phyloP scores from a whole-genome alignment of 768 basidiomycete species.

The Thelephora aurantiotincta region DNA sequence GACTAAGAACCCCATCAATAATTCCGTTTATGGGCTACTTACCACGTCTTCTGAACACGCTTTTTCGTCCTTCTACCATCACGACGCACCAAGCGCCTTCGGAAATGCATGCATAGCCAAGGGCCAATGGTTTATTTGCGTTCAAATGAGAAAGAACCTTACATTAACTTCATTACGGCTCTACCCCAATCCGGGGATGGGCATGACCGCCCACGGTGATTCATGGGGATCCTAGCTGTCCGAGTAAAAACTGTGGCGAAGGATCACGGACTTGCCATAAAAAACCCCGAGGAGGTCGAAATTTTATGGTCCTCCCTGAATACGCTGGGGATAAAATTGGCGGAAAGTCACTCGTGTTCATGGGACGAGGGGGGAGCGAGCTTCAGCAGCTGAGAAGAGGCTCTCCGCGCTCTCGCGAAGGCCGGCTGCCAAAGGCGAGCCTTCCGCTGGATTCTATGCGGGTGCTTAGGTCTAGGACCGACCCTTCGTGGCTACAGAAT shows the following conservation, averaged over 20 bases:
- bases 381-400: slow-evolving; percentile 57
- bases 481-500: background rate
- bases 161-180: slow-evolving; percentile 62
- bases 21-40: too few species aligned
- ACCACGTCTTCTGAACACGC: too few species aligned
- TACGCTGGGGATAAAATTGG: too few species aligned
- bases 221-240: slow-evolving; percentile 67
- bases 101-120: too few species aligned
- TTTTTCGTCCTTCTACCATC: too few species aligned
- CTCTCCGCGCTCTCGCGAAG: slow-evolving; percentile 26
- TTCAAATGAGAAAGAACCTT: slow-evolving; percentile 49
- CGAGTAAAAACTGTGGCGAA: slow-evolving; percentile 82
- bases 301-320: background rate
- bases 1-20: too few species aligned
- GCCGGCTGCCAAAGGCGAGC: background rate
- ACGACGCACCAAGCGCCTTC: too few species aligned
- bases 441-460: background rate
- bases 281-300: slow-evolving; percentile 68
- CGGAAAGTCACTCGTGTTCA: too few species aligned
- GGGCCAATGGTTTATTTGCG: slow-evolving; percentile 55
- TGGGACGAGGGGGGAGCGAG: slow-evolving; percentile 66
- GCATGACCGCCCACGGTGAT: slow-evolving; percentile 52
- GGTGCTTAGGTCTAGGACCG: background rate
- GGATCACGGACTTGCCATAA: slow-evolving; percentile 56
- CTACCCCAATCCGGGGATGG: slow-evolving; percentile 26